Base-by-base conservation (phyloP, 805 yeast species). In the Starmera pachycereana region DNA sequence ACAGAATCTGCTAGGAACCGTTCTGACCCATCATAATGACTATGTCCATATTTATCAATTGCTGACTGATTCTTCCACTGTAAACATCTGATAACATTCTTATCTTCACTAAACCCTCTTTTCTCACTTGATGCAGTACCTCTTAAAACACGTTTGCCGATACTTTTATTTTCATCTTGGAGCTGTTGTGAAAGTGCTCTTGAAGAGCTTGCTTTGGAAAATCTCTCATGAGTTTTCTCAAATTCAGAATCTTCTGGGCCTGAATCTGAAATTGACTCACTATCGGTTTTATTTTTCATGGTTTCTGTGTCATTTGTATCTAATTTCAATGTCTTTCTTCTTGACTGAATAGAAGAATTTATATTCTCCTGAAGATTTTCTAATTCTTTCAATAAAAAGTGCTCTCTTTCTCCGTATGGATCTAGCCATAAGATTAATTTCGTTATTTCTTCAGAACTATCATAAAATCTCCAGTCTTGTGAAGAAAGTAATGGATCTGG, bases 351-450 rank as follows among this genome's bases (percentile, higher is more conserved):
- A 48, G 87, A 74, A 11, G 67, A 59, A 29, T 56, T 54, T 19
- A 83, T 67, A 13, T 72, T 69, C 10, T 74, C 81, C 45, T 72
- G 70, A 19, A 77, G 67, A 4, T 61, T 58, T 8, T 61, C 54
- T 34, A 85, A 55, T 49, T 83, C 94, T 48, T 79, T 81, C 32
- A 74, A 62, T 36, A 89, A 66, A 31, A 63, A 67, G 13, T 76
- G 68, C 53, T 88, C 97, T 36, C 95, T 63, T 38, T 63, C 65
- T 3, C 96, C 96, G 71, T 80, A 76, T 4, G 74, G 77, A 48
- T 81, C 78, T 37, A 88, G 63, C 86, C 90, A 81, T n/a, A 60
- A 55, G 8, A 79, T 42, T 22, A 89, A 53, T 12, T 54, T 54
- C 2, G 72, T 74, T 29, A 87, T 57, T 32, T 81, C 80, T n/a